phyloP scores from a whole-genome alignment of 2,329 filamentous ascomycete species.

The Didymella pinodella region DNA sequence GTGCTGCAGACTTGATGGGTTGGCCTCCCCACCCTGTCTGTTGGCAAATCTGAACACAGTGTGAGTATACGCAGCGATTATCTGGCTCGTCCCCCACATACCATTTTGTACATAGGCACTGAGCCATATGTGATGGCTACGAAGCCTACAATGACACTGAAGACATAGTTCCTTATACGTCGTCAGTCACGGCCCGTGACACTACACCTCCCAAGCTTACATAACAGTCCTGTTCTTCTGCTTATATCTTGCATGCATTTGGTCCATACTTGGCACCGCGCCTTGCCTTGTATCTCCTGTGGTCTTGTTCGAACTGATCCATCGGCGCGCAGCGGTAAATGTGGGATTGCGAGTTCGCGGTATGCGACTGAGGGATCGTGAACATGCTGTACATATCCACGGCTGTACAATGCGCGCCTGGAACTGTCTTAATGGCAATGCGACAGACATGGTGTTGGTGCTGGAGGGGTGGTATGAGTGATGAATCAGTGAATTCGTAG shows the following conservation, averaged over 20 bases:
- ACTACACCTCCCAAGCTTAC: constrained; percentile 49
- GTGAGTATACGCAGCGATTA: neutral
- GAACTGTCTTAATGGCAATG: constrained; percentile 32
- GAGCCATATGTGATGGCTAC: constrained; percentile 83
- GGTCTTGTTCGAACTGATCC: constrained; percentile 39
- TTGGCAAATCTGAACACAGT: constrained; percentile 71
- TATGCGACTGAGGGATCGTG: constrained; percentile 37
- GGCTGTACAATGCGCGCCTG: constrained; percentile 32
- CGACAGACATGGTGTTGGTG: constrained; percentile 41
- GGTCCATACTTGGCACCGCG: constrained; percentile 66
- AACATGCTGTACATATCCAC: constrained; percentile 50
- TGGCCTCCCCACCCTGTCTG: constrained; percentile 92
- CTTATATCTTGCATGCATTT: constrained; percentile 69
- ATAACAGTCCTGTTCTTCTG: constrained; percentile 73
- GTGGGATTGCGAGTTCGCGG: constrained; percentile 30
- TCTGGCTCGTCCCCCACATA: constrained; percentile 45
- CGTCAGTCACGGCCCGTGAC: constrained; percentile 10
- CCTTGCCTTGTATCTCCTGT: constrained; percentile 42
- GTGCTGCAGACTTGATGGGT: constrained; percentile 80
- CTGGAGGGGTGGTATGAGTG: constrained; percentile 29
- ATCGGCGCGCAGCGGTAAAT: constrained; percentile 36
- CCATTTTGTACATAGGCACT: constrained; percentile 88
- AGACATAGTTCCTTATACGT: constrained; percentile 69
- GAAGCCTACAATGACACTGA: constrained; percentile 80
- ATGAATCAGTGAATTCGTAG: constrained; percentile 26